Evolutionary conservation across 2,329 filamentous ascomycete genomes (phyloP).

Genomic region (Xylaria sp.): DNA sequence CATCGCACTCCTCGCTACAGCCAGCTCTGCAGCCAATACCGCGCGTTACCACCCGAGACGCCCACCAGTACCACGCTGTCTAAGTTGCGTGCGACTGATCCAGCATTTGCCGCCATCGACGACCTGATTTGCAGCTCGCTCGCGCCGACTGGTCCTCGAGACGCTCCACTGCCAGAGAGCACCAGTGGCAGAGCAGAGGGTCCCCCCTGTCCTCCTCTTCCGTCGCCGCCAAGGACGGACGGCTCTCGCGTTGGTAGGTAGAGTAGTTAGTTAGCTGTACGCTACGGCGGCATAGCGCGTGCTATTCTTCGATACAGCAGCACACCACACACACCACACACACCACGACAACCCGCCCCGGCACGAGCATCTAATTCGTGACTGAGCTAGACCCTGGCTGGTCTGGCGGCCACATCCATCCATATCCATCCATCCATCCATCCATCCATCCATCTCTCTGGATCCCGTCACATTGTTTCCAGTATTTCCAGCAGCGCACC

Average conservation of each 20-base stretch:
- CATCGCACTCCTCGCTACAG: conserved; percentile 34
- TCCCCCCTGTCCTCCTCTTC: conserved; percentile 16
- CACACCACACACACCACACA: not conserved
- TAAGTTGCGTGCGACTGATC: conserved; percentile 19
- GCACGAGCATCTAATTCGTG: conserved; percentile 16
- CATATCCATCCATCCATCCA: conserved; percentile 38
- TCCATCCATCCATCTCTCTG: conserved; percentile 42
- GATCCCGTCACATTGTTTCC: conserved; percentile 47
- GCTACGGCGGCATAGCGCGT: conserved; percentile 23
- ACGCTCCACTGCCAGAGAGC: conserved; percentile 38
- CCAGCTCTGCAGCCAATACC: conserved; percentile 42
- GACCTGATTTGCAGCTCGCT: conserved; percentile 38
- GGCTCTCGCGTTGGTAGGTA: not conserved
- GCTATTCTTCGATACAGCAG: conserved; percentile 9
- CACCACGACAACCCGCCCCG: not conserved
- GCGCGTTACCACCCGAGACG: conserved; percentile 30
- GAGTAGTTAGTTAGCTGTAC: conserved; percentile 16
- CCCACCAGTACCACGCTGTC: conserved; percentile 28
- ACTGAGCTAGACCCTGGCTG: conserved; percentile 27
- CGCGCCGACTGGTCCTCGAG: conserved; percentile 41
- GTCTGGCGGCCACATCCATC: conserved; percentile 40
- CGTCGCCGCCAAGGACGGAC: conserved; percentile 2
- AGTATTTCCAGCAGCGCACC: conserved; percentile 43
- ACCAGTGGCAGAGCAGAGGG: conserved; percentile 7
- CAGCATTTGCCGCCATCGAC: conserved; percentile 45